A percentile compares a stretch with the other conserved stretches of the same genome.
Conservation (phyloP, 345 rosid species). For the Crucihimalaya himalaica region DNA sequence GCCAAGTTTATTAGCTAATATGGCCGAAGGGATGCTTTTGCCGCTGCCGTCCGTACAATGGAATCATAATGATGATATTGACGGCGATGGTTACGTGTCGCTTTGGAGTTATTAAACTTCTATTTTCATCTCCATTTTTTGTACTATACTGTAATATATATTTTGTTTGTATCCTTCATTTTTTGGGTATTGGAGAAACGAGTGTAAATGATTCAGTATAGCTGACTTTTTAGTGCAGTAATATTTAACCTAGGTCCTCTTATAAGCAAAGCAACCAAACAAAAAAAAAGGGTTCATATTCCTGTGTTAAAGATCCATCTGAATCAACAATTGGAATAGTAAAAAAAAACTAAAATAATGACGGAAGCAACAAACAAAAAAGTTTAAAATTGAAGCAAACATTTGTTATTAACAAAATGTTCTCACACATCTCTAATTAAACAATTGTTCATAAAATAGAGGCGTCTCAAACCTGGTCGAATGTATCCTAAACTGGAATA, state of each 20-base stretch:
- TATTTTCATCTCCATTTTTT: background rate
- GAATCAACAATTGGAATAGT: background rate
- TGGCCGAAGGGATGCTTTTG: slow-evolving; percentile 79
- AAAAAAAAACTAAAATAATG: background rate
- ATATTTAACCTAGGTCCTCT: background rate
- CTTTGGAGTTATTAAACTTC: slow-evolving; percentile 55
- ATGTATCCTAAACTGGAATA: background rate
- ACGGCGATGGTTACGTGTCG: slow-evolving; percentile 42
- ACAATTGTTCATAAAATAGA: background rate
- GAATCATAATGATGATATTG: slow-evolving; percentile 4
- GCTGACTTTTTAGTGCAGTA: background rate
- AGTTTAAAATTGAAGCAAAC: background rate
- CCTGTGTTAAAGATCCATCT: background rate
- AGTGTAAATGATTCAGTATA: background rate
- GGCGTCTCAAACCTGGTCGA: background rate
- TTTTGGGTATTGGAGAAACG: background rate
- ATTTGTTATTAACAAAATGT: background rate
- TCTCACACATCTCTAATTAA: background rate
- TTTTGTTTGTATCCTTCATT: background rate
- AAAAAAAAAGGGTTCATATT: background rate
- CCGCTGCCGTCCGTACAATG: slow-evolving; percentile 30
- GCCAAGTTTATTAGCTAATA: slow-evolving; percentile 56
- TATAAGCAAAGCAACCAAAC: background rate
- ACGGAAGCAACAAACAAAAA: background rate
- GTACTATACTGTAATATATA: background rate